Percentiles rank a stretch among this genome's conserved stretches.
Conservation (phyloP, 495 filamentous ascomycete genomes). For the Chaetomidium leptoderma region DNA sequence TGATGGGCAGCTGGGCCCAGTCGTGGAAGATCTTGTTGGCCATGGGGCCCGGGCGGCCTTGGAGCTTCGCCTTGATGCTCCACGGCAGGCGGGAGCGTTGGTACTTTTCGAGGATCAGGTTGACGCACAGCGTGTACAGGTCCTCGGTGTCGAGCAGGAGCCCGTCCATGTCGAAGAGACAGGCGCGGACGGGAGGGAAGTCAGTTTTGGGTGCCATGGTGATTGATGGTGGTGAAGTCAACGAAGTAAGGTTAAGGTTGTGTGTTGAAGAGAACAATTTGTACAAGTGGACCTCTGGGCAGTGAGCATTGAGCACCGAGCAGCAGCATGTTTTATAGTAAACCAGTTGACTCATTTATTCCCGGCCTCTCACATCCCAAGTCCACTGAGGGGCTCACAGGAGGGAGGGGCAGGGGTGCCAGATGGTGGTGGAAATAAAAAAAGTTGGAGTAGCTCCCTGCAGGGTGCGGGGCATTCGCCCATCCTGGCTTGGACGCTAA, state of each 20-base stretch:
- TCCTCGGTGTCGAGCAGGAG: slow-evolving; percentile 93
- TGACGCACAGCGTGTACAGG: slow-evolving; percentile 78
- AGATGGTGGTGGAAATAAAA: no score
- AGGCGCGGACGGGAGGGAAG: slow-evolving; percentile 77
- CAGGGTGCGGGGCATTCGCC: no score
- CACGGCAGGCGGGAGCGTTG: slow-evolving; percentile 72
- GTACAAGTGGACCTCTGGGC: no score
- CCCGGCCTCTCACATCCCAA: no score
- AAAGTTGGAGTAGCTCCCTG: not conserved
- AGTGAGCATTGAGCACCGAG: no score
- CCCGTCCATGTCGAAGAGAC: slow-evolving; percentile 98
- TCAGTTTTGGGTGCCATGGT: slow-evolving; percentile 42
- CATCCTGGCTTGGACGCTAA: no score
- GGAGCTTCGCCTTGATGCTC: slow-evolving; percentile 88
- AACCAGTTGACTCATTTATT: not conserved
- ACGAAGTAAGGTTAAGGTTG: slow-evolving; percentile 43
- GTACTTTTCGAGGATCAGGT: slow-evolving; percentile 72
- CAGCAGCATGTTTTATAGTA: not conserved
- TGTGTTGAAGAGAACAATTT: no score
- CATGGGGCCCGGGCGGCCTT: slow-evolving; percentile 79
- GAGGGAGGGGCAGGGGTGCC: no score
- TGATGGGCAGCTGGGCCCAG: slow-evolving; percentile 86
- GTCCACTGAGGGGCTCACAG: no score
- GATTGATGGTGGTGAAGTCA: slow-evolving; percentile 59
- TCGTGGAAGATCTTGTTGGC: slow-evolving; percentile 51